Evolutionary conservation across 2,329 filamentous ascomycete species (phyloP), one percentile per base, ranked within the genome.

Genomic region (Colletotrichum somersetense): DNA sequence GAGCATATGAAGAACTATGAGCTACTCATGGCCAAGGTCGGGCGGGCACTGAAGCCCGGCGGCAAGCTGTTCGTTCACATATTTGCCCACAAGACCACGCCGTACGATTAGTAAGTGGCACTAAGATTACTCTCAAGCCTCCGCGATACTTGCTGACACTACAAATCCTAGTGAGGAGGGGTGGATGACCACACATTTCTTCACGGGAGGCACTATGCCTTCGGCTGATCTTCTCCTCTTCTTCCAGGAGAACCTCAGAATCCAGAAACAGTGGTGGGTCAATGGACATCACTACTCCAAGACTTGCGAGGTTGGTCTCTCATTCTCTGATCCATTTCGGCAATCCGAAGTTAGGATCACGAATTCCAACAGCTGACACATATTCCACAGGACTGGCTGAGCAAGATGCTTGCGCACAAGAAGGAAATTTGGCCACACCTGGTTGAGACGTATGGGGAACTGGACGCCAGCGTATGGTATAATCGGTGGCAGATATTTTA

Each of bases 1-100:
- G 91, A 93, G 79, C 91, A 93, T 80, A 93, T 93, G 91, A 93
- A 93, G 79, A 93, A 93, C 79, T 93, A 93, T 80, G 87, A 91
- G 73, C 82, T 89, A 16, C 85, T 93, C 33, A 88, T 93, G 82
- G 85, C 86, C 55, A 93, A 93, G 79, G 81, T 93, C 20, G 78
- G 85, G 4, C 83, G 85, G 40, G 85, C 90, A 3, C 82, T 93
- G 66, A 90, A 88, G 75, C 87, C 89, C 0, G 84, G 85, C 1
- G 91, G 91, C 5, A 92, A 92, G 81, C 83, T 92, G 18, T 92
- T 93, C 76, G 88, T 92, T 68, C 91, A 93, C 75, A 88, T 92
- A 65, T 93, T 93, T 77, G 85, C 85, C 46, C 91, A 93, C 79
- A 86, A 85, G 75, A 86, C 84, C 14, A 91, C 89, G 18, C 90